phyloP scores from a whole-genome alignment of 1,284 basidiomycete genomes.

The Moesziomyces antarcticus region DNA sequence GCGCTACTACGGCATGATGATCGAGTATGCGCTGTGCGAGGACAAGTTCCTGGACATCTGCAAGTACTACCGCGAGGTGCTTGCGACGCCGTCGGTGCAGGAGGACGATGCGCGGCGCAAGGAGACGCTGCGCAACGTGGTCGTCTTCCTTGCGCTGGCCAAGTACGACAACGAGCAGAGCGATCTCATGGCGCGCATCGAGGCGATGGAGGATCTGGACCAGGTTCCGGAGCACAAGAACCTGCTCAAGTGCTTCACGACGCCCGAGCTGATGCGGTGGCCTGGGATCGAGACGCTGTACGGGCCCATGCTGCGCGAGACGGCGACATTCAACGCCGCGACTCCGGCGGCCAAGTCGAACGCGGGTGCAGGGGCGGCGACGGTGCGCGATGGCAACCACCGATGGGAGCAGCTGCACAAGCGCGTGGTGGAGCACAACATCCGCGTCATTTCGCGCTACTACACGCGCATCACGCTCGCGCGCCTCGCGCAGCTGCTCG shows the following conservation, averaged over 20 bases:
- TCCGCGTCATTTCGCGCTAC: conserved; percentile 92
- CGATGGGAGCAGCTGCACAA: conserved; percentile 96
- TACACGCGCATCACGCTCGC: conserved; percentile 90
- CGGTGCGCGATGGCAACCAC: conserved; percentile 73
- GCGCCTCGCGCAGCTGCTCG: conserved; percentile 86
- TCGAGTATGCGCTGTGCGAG: conserved; percentile 87
- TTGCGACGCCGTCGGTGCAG: conserved; percentile 93
- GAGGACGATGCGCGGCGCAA: conserved; percentile 69
- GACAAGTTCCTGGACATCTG: conserved; percentile 91
- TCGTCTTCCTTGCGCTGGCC: conserved; percentile 92
- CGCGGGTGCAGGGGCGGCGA: conserved; percentile 3
- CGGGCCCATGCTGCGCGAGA: conserved; percentile 82
- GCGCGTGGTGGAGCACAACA: conserved; percentile 96
- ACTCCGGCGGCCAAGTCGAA: not conserved
- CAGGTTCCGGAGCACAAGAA: conserved; percentile 89
- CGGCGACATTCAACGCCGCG: conserved; percentile 77
- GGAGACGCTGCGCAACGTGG: conserved; percentile 75
- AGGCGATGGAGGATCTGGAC: conserved; percentile 74
- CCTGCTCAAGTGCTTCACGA: conserved; percentile 94
- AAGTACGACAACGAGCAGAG: conserved; percentile 97
- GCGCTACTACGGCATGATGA: conserved; percentile 95
- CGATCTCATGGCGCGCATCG: conserved; percentile 92
- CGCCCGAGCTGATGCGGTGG: conserved; percentile 96
- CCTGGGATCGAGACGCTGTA: conserved; percentile 93
- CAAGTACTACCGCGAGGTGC: conserved; percentile 94